A percentile compares a stretch with the other conserved stretches of the same genome.
Conservation (phyloP, 2,329 filamentous ascomycete genomes). For the Ceratocystis papillata region DNA sequence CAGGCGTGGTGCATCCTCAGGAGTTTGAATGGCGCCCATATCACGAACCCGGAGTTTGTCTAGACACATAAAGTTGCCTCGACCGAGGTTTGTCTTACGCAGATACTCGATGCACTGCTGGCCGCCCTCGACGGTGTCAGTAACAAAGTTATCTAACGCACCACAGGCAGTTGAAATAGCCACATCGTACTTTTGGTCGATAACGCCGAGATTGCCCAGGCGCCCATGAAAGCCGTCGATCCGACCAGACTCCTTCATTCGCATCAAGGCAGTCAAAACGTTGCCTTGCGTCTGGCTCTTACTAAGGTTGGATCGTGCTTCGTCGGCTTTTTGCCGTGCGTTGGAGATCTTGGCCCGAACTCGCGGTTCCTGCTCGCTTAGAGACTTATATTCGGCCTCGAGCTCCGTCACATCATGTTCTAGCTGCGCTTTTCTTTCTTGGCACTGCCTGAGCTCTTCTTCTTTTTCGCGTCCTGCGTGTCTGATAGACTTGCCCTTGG, state of each 20-base stretch:
- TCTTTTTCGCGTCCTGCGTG: conserved; percentile 60
- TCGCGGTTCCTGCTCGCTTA: conserved; percentile 67
- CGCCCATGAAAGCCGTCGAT: conserved; percentile 96
- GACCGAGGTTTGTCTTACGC: conserved; percentile 90
- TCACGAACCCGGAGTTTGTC: conserved; percentile 75
- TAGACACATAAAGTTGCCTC: conserved; percentile 93
- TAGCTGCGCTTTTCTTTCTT: conserved; percentile 58
- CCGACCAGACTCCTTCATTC: conserved; percentile 87
- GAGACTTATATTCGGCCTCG: conserved; percentile 59
- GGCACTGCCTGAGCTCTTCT: conserved; percentile 63
- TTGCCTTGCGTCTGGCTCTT: conserved; percentile 88
- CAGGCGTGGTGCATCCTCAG: conserved; percentile 80
- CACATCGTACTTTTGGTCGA: conserved; percentile 88
- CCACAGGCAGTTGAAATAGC: conserved; percentile 97
- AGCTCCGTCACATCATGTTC: conserved; percentile 65
- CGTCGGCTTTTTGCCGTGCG: conserved; percentile 87
- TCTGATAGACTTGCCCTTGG: conserved; percentile 64
- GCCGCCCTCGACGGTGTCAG: conserved; percentile 87
- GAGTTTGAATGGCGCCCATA: conserved; percentile 69
- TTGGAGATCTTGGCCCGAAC: conserved; percentile 76
- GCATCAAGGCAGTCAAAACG: conserved; percentile 82
- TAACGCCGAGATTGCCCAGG: conserved; percentile 84
- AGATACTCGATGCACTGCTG: conserved; percentile 98
- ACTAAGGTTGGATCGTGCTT: conserved; percentile 80
- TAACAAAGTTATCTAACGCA: conserved; percentile 88